Base-by-base conservation (phyloP, 1,284 basidiomycete species). In the Rhodotorula sp. region DNA sequence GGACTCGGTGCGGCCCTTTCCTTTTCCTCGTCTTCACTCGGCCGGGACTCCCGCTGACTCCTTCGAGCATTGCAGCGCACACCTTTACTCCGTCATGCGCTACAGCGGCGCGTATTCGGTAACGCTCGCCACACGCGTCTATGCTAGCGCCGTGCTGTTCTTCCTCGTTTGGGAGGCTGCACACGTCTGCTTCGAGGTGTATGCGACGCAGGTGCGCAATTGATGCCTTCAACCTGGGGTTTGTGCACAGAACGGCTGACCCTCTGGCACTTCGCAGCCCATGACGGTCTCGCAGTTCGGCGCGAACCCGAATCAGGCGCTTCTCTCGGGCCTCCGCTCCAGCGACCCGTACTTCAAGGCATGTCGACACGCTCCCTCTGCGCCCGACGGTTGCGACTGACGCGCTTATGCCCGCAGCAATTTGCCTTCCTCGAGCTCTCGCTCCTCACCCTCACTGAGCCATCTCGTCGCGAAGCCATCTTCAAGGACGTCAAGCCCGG, bases 401-500 rank as follows among this genome's bases (percentile, higher is more conserved):
- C 17, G 12, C 42, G 8, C 8, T 13, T 45, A 21, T 10, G 4
- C 14, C 13, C 25, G 23, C 62, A 81, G 81, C 74, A 78, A 60
- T 81, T 81, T 59, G 81, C 81, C 7, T 80, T 78, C 66, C 68
- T 78, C 60, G 81, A 82, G 64, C 76, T 82, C 17, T 71, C 71
- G 17, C 67, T 74, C 19, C 66, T 81, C 16, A 78, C 80, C 14
- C 65, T 74, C 14, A 78, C 78, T 45, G 80, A 83, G 21, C 79
- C 81, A 19, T 77, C 84, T 0, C 82, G 84, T 49, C 84, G 90
- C 12, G 83, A 85, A 2, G 84, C 85, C 0, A 80, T 92, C 1
- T 91, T 91, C 77, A 85, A 84, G 1, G 90, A 91, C 77, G 88
- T 90, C 78, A 89, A 88, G 76, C 85, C 86, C 58, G 85, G 83